Conservation (phyloP, 331 rosid species). For the Rhamnella rubrinervis region DNA sequence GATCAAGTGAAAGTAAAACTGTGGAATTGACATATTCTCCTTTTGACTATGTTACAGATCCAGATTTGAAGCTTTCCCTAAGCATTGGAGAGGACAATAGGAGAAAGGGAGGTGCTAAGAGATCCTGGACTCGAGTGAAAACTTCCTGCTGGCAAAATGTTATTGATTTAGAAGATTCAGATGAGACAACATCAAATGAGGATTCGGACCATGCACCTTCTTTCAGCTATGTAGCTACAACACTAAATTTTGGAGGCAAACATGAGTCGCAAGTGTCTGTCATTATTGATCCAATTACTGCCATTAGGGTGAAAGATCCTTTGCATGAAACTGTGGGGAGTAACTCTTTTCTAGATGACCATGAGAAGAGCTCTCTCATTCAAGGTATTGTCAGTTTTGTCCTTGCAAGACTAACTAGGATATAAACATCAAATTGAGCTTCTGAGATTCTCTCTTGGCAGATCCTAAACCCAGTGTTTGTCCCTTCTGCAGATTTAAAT, state of each 20-base stretch:
- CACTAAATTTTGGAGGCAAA: slow-evolving; percentile 4
- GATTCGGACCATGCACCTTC: slow-evolving; percentile 23
- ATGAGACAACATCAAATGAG: slow-evolving; percentile 25
- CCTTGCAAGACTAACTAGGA: background rate
- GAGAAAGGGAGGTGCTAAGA: slow-evolving; percentile 18
- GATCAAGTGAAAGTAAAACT: slow-evolving; percentile 15
- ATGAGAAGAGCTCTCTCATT: slow-evolving; percentile 8
- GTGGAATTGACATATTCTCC: slow-evolving; percentile 7
- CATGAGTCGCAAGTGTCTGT: slow-evolving; percentile 19
- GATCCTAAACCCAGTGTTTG: background rate
- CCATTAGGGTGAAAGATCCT: slow-evolving; percentile 16
- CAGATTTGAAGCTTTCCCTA: slow-evolving; percentile 43
- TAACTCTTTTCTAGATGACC: slow-evolving; percentile 7
- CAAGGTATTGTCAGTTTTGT: slow-evolving; percentile 21
- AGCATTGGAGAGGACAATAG: slow-evolving; percentile 26
- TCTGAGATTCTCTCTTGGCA: background rate
- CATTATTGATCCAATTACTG: slow-evolving; percentile 5
- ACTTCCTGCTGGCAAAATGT: slow-evolving; percentile 27
- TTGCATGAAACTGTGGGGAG: slow-evolving; percentile 7
- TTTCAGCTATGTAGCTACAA: slow-evolving; percentile 12
- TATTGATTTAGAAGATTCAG: slow-evolving; percentile 47
- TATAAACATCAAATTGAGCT: slow-evolving; percentile 7
- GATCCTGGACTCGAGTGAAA: slow-evolving; percentile 18
- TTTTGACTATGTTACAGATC: slow-evolving; percentile 35
- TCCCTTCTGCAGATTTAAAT: slow-evolving; percentile 28